Conservation (phyloP, 305 asterid genomes). For the Lippia alba region DNA sequence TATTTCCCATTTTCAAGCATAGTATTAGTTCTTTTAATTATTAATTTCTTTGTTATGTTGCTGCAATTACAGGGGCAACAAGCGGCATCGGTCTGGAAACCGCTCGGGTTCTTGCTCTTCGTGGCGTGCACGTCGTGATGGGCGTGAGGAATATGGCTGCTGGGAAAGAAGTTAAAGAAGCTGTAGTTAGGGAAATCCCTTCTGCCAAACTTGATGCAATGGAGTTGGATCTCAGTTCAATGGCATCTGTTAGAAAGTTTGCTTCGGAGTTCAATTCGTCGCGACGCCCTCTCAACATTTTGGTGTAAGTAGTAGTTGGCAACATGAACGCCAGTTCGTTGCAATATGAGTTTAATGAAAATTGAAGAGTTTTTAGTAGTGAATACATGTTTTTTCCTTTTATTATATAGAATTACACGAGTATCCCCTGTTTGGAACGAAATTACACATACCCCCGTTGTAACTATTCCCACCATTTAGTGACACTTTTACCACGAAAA, state of each 20-base stretch:
- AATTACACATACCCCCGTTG: too few species aligned
- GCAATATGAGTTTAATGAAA: too few species aligned
- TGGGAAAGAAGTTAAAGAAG: slow-evolving; percentile 58
- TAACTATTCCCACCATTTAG: too few species aligned
- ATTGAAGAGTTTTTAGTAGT: too few species aligned
- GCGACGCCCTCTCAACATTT: slow-evolving; percentile 64
- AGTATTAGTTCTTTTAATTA: not conserved
- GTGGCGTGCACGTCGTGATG: slow-evolving; percentile 81
- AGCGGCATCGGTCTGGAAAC: slow-evolving; percentile 93
- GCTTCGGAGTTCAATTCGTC: slow-evolving; percentile 68
- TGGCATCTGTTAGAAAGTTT: slow-evolving; percentile 71
- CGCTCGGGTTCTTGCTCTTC: slow-evolving; percentile 81
- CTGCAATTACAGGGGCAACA: slow-evolving; percentile 67
- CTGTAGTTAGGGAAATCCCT: slow-evolving; percentile 63
- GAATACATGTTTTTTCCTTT: too few species aligned
- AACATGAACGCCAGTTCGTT: not conserved
- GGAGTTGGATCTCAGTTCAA: slow-evolving; percentile 87
- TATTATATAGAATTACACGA: too few species aligned
- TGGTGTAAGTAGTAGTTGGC: slow-evolving; percentile 58
- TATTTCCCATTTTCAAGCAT: not conserved
- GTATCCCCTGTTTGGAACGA: too few species aligned
- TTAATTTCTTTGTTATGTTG: slow-evolving; percentile 11
- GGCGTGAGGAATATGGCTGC: slow-evolving; percentile 64
- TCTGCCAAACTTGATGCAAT: slow-evolving; percentile 67
- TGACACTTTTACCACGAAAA: too few species aligned